A percentile compares a stretch with the other conserved stretches of the same genome.
Conservation (phyloP, 2,329 filamentous ascomycete species). For the Aspergillus carbonarius region DNA sequence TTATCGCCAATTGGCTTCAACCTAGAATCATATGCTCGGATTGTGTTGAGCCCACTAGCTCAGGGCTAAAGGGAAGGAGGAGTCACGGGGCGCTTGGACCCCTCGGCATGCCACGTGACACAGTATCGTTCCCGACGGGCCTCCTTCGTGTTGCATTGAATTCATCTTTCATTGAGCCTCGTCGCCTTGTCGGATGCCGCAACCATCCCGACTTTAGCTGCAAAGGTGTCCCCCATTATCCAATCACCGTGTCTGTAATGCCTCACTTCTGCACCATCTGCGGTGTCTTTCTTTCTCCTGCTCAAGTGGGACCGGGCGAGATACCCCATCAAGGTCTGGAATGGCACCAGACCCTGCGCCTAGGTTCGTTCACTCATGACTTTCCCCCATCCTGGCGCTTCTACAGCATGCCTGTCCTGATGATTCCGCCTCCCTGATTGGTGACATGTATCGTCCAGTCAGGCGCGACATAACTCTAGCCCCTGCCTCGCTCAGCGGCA, state of each 20-base stretch:
- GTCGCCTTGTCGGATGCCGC: no score
- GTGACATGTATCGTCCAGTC: background rate
- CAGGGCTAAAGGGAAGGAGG: no score
- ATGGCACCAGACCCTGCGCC: conserved; percentile 7
- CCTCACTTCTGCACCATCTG: conserved; percentile 6
- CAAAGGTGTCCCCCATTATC: no score
- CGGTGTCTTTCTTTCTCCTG: background rate
- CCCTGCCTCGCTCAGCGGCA: background rate
- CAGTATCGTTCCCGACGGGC: no score
- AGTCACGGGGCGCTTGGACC: no score
- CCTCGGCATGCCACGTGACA: no score
- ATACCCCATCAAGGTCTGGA: background rate
- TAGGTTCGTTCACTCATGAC: background rate
- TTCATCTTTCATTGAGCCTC: no score
- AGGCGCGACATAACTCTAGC: background rate
- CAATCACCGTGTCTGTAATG: background rate
- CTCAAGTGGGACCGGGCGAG: background rate
- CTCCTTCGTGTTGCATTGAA: no score
- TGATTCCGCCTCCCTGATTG: background rate
- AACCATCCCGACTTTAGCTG: no score
- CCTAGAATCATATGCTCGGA: no score
- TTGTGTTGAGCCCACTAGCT: no score
- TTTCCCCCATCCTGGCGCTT: background rate
- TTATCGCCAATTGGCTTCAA: no score
- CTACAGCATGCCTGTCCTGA: background rate